Percentiles rank a stretch among this genome's conserved stretches.
Evolutionary conservation across 352 stramenopile genomes (phyloP).

Genomic region (Nothophytophthora sp.): DNA sequence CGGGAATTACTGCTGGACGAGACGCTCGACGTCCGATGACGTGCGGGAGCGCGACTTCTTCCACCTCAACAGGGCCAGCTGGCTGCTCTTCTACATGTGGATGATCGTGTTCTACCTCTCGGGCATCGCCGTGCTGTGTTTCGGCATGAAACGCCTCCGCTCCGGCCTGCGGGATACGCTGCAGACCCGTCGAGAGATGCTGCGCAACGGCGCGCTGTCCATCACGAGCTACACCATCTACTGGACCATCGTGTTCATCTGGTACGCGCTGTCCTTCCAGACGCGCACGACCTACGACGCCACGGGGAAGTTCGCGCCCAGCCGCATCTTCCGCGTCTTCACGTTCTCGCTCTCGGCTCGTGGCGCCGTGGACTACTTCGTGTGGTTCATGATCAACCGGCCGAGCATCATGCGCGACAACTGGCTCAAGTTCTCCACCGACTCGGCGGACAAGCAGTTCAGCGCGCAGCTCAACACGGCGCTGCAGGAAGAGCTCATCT

Average conservation of each 20-base stretch:
- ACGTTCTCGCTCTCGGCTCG: constrained; percentile 68
- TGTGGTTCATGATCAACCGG: constrained; percentile 88
- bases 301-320: constrained; percentile 39
- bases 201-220: constrained; percentile 72
- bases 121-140: constrained; percentile 67
- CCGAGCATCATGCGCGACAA: constrained; percentile 51
- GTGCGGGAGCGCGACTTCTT: constrained; percentile 60
- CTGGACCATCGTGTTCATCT: constrained; percentile 83
- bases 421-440: constrained; percentile 78
- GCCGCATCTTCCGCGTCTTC: constrained; percentile 64
- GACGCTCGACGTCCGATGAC: constrained; percentile 36
- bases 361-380: constrained; percentile 74
- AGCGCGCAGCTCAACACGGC: constrained; percentile 88
- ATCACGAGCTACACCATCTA: constrained; percentile 86
- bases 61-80: constrained; percentile 68
- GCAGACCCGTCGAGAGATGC: constrained; percentile 74
- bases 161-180: constrained; percentile 75
- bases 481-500: constrained; percentile 87
- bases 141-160: constrained; percentile 63
- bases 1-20: constrained; percentile 82
- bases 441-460: constrained; percentile 81
- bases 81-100: constrained; percentile 83
- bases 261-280: constrained; percentile 78
- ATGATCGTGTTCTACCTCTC: constrained; percentile 87
- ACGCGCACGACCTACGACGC: constrained; percentile 45